Conservation (phyloP, 2,329 filamentous ascomycete species). For the Sphaerulina vaccinii region DNA sequence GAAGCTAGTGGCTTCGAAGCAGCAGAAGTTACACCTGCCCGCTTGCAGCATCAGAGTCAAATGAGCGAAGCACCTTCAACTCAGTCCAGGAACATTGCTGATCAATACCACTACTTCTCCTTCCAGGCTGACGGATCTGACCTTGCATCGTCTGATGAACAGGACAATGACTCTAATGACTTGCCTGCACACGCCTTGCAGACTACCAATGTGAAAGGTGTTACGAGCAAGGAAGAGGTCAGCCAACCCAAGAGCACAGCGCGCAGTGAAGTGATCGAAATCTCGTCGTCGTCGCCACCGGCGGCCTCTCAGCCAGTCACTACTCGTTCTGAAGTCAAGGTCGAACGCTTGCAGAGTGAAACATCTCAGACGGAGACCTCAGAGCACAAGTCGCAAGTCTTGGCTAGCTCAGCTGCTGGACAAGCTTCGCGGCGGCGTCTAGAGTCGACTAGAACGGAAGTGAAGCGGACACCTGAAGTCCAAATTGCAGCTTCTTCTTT, state of each 20-base stretch:
- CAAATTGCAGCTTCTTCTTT: constrained; percentile 6
- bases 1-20: constrained; percentile 1
- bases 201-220: not conserved
- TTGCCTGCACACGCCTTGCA: not conserved
- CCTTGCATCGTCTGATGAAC: not conserved
- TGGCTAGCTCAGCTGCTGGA: not conserved
- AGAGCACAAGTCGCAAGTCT: not conserved
- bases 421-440: not conserved
- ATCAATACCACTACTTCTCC: constrained; percentile 18
- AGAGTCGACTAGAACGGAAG: not conserved
- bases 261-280: not conserved
- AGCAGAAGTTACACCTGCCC: not conserved
- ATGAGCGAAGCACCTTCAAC: constrained; percentile 4
- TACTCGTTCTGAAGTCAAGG: not conserved
- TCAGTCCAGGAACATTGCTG: constrained; percentile 8
- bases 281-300: not conserved
- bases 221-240: not conserved
- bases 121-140: constrained; percentile 17
- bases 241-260: not conserved
- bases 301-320: not conserved
- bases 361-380: not conserved
- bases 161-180: not conserved
- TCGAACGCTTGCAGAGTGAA: not conserved
- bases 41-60: not conserved
- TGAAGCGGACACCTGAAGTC: not conserved